Evolutionary conservation across 2,329 filamentous ascomycete genomes (phyloP), one percentile per base, ranked within the genome.

Genomic region (Neofusicoccum parvum): DNA sequence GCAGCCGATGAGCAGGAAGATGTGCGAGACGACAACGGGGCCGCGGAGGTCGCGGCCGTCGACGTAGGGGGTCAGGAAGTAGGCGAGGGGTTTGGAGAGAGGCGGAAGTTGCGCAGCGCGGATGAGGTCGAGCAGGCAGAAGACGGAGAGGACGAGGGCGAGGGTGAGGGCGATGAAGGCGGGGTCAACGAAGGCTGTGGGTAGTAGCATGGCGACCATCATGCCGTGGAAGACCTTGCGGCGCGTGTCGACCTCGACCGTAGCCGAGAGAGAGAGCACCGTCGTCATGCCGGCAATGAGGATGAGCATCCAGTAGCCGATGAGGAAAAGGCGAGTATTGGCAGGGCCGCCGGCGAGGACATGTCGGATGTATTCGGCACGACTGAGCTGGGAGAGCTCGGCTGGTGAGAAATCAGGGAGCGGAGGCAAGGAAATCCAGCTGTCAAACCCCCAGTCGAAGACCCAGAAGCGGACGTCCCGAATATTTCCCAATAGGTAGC

Each of bases 171-270:
- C 87, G 58, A 89, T 88, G 76, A 92, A 98, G 46, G 89, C 84
- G 0, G 95, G 94, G 76, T 99, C 95, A 68, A 98, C 81, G 74
- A 88, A 97, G 2, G 90, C 91, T 1, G 92, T 88, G 0, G 95
- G 94, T 1, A 98, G 84, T 65, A 99, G 89, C 92, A 99, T 97
- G 65, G 88, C 88, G 7, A 98, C 94, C 91, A 98, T 98, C 85
- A 94, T 97, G 70, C 96, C 96, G 77, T 99, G 95, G 76, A 99
- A 99, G 27, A 98, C 92, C 78, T 99, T 99, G 59, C 95, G 88
- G 58, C 95, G 87, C 1, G 95, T 99, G 79, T 99, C 95, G 53
- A 99, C 94, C 78, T 97, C 94, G 70, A 91, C 94, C 58, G 92
- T 82, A 3, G 88, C 82, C 46, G 90, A 91, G 43, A 96, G 85